Evolutionary conservation across 2,329 filamentous ascomycete species (phyloP).

Genomic region (Paecilomyces dactylethromorphus): DNA sequence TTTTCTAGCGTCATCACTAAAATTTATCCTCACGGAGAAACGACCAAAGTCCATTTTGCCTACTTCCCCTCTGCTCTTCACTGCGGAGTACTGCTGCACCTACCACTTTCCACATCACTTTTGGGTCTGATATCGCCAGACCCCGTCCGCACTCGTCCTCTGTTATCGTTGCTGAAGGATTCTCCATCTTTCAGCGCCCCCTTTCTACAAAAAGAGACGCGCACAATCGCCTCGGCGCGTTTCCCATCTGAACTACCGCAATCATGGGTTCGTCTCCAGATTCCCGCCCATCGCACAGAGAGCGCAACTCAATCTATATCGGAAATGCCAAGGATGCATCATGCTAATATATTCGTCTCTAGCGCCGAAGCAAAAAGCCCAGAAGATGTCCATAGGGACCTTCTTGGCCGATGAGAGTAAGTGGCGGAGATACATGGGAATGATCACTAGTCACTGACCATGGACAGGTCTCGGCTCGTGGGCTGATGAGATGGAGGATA

Average conservation of each 20-base stretch:
- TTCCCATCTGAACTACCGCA: constrained; percentile 41
- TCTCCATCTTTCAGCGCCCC: constrained; percentile 14
- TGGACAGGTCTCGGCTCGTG: constrained; percentile 72
- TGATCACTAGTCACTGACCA: constrained; percentile 19
- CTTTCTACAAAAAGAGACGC: constrained; percentile 26
- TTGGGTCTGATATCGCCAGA: neutral
- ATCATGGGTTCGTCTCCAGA: constrained; percentile 49
- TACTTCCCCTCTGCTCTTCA: constrained; percentile 15
- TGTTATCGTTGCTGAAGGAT: constrained; percentile 12
- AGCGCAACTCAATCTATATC: constrained; percentile 2
- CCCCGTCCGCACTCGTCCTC: neutral
- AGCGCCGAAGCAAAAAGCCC: constrained; percentile 89
- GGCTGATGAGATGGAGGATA: constrained; percentile 98
- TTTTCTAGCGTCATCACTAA: constrained; percentile 38
- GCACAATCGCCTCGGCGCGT: constrained; percentile 35
- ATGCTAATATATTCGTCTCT: constrained; percentile 40
- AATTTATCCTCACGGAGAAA: constrained; percentile 31
- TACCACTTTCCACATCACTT: constrained; percentile 1
- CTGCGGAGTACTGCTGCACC: constrained; percentile 4
- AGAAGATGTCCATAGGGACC: constrained; percentile 96
- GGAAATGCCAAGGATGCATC: constrained; percentile 10
- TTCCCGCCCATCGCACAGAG: neutral
- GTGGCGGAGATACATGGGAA: constrained; percentile 29
- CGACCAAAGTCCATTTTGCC: constrained; percentile 16
- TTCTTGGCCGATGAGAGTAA: constrained; percentile 90